Evolutionary conservation across 352 stramenopile genomes (phyloP).

Genomic region (Blastocystis sp.): DNA sequence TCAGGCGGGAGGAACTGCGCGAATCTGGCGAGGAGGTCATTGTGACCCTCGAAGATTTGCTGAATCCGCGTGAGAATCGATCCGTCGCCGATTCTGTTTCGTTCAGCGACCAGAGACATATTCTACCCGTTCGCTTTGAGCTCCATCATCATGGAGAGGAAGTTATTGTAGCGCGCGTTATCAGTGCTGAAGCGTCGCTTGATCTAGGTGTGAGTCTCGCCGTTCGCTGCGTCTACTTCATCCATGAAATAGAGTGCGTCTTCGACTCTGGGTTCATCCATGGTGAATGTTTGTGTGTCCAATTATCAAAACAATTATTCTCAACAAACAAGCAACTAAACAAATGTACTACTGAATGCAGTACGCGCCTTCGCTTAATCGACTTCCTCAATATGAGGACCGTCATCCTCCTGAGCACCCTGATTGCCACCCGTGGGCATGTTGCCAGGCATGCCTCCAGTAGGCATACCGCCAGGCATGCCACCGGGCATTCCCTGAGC

Average conservation of each 20-base stretch:
- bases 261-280: neutral
- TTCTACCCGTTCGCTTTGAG: slow-evolving; percentile 4
- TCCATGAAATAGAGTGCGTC: slow-evolving; percentile 24
- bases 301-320: neutral
- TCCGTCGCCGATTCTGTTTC: neutral
- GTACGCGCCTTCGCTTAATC: slow-evolving; percentile 58
- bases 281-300: neutral
- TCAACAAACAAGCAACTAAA: neutral
- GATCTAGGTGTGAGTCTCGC: neutral
- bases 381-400: slow-evolving; percentile 62
- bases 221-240: neutral
- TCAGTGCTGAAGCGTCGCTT: neutral
- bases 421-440: slow-evolving; percentile 58
- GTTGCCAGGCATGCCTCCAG: slow-evolving; percentile 64
- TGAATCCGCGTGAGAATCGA: neutral
- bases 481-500: slow-evolving; percentile 60
- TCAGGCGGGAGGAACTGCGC: slow-evolving; percentile 16
- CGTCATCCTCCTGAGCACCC: slow-evolving; percentile 40
- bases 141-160: slow-evolving; percentile 9
- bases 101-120: neutral
- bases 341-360: neutral
- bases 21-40: slow-evolving; percentile 23
- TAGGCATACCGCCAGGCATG: slow-evolving; percentile 64
- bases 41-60: slow-evolving; percentile 24
- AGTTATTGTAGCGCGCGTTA: slow-evolving; percentile 14